phyloP scores from a whole-genome alignment of 345 rosid genomes.

The Gossypium sturtianum region DNA sequence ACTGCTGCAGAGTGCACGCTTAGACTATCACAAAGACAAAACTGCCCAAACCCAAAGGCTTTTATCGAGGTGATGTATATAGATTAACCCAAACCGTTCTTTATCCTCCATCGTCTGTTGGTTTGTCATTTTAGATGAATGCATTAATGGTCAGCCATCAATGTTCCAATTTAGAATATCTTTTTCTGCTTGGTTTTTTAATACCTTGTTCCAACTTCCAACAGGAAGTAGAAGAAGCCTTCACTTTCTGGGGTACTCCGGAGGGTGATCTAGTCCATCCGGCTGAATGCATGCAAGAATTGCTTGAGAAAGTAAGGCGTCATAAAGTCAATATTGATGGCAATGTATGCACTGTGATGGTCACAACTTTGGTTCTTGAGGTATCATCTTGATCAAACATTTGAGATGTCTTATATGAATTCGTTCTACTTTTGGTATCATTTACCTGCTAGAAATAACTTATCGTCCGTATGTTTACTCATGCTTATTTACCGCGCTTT shows the following conservation, averaged over 20 bases:
- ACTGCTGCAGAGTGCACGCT: constrained; percentile 82
- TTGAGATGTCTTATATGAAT: not conserved
- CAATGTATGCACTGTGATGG: constrained; percentile 89
- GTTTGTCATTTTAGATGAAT: not conserved
- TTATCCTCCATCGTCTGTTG: not conserved
- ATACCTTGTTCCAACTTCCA: constrained; percentile 15
- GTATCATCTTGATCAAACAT: constrained; percentile 24
- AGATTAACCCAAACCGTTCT: constrained; percentile 18
- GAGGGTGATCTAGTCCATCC: constrained; percentile 89
- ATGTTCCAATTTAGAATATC: not conserved
- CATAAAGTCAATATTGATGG: constrained; percentile 88
- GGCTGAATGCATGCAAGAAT: constrained; percentile 91
- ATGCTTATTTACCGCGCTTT: not conserved
- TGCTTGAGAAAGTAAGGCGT: constrained; percentile 88
- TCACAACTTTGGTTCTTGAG: constrained; percentile 97
- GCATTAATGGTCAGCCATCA: not conserved
- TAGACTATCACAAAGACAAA: constrained; percentile 77
- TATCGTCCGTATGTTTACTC: not conserved
- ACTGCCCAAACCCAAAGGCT: constrained; percentile 81
- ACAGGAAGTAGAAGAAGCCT: constrained; percentile 90
- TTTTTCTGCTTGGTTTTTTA: not conserved
- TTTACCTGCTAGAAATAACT: not conserved
- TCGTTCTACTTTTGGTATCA: not conserved
- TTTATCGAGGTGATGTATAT: constrained; percentile 53
- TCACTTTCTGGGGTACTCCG: constrained; percentile 87